phyloP scores from a whole-genome alignment of 129 eudicot genomes.

The Tagetes patula region DNA sequence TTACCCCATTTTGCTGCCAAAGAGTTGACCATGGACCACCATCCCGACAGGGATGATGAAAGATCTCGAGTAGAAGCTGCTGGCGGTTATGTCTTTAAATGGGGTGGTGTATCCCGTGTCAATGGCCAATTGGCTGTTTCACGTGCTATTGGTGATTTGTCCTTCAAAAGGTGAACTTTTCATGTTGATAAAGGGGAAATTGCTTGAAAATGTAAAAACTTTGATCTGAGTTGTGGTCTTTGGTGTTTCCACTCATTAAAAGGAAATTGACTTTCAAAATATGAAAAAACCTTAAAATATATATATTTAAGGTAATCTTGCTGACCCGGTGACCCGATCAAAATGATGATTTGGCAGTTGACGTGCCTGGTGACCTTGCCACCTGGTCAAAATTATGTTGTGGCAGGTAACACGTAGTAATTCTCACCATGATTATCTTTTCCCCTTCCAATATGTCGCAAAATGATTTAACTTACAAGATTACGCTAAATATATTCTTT shows the following conservation, averaged over 20 bases:
- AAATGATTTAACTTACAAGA: background rate
- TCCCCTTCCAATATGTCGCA: background rate
- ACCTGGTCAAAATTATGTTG: background rate
- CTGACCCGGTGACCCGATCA: background rate
- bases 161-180: slow-evolving; percentile 67
- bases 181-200: background rate
- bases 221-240: slow-evolving; percentile 2
- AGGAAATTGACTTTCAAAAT: background rate
- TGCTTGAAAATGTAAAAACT: background rate
- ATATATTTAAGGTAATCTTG: background rate
- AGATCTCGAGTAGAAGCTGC: slow-evolving; percentile 83
- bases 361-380: background rate
- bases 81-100: slow-evolving; percentile 82
- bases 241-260: background rate
- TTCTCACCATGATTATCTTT: background rate
- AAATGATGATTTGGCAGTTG: slow-evolving; percentile 4
- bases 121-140: slow-evolving; percentile 96
- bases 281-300: background rate
- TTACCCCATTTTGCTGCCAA: slow-evolving; percentile 52
- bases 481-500: background rate
- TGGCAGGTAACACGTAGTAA: background rate
- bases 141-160: slow-evolving; percentile 89
- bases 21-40: slow-evolving; percentile 94
- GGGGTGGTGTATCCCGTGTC: slow-evolving; percentile 89
- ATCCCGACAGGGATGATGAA: slow-evolving; percentile 96